Evolutionary conservation across 192 early-diverging fungal genomes (phyloP).

Genomic region (Umbelopsis sp.): DNA sequence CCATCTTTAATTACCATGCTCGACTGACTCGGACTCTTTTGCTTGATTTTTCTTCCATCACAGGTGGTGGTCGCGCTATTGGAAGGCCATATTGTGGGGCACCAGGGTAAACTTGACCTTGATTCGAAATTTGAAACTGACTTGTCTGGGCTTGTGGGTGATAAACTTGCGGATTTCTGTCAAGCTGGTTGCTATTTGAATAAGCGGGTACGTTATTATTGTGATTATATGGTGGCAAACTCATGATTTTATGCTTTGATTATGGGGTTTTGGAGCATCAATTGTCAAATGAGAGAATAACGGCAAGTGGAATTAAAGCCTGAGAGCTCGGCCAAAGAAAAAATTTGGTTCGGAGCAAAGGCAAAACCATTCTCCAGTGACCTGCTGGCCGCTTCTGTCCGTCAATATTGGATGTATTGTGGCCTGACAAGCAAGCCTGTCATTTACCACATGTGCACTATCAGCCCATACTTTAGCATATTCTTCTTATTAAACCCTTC

Average conservation of each 20-base stretch:
- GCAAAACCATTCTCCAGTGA: constrained; percentile 2
- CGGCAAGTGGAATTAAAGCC: neutral
- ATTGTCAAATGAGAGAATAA: neutral
- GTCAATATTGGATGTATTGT: too few species aligned
- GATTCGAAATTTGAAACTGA: constrained; percentile 1
- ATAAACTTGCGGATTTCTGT: neutral
- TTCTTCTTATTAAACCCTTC: too few species aligned
- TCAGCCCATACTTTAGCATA: too few species aligned
- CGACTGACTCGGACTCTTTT: constrained; percentile 35
- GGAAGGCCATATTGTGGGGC: constrained; percentile 2
- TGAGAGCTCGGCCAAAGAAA: neutral
- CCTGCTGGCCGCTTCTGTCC: too few species aligned
- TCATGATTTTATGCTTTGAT: neutral
- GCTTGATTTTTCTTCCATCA: neutral
- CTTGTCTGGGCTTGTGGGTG: neutral
- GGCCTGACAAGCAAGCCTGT: too few species aligned
- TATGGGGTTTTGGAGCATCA: neutral
- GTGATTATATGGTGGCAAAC: constrained; percentile 16
- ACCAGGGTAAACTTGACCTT: neutral
- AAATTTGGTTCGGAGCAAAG: constrained; percentile 16
- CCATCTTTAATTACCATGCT: constrained; percentile 31
- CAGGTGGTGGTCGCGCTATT: neutral
- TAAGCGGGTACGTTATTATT: neutral
- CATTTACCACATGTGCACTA: too few species aligned
- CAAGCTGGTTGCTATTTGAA: neutral